Conservation (phyloP, 1,284 basidiomycete species). For the Microbotryum saponariae region DNA sequence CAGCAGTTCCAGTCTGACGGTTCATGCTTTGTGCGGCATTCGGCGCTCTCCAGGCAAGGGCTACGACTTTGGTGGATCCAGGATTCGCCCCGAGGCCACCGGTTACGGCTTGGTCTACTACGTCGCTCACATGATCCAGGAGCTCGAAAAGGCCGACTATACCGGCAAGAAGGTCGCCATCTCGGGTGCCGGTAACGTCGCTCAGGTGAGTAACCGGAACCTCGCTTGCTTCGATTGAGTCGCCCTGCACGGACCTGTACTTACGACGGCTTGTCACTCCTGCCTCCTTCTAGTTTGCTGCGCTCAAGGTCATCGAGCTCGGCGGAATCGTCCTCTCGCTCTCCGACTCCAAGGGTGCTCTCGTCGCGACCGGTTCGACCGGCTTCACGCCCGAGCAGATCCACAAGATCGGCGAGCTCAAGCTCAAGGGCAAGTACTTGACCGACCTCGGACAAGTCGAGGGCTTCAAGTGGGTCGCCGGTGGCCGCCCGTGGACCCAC, state of each 20-base stretch:
- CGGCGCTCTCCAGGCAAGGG: slow-evolving; percentile 53
- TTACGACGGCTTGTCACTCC: slow-evolving; percentile 46
- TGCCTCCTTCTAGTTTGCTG: slow-evolving; percentile 69
- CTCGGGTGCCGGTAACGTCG: slow-evolving; percentile 48
- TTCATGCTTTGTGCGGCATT: not conserved
- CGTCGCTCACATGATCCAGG: slow-evolving; percentile 21
- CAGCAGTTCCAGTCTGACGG: not conserved
- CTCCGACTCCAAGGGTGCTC: slow-evolving; percentile 66
- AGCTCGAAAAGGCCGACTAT: slow-evolving; percentile 39
- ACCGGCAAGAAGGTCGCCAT: slow-evolving; percentile 58
- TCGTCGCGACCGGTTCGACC: slow-evolving; percentile 51
- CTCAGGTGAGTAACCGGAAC: slow-evolving; percentile 17
- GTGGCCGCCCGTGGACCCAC: slow-evolving; percentile 65
- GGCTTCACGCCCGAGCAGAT: slow-evolving; percentile 58
- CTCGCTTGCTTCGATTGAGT: no score
- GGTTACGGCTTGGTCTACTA: slow-evolving; percentile 72
- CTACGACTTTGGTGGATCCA: slow-evolving; percentile 61
- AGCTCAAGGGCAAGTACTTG: slow-evolving; percentile 57
- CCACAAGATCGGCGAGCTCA: slow-evolving; percentile 54
- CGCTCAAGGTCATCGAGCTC: slow-evolving; percentile 70
- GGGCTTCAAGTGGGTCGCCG: slow-evolving; percentile 60
- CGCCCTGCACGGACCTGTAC: not conserved
- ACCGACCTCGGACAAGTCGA: slow-evolving; percentile 47
- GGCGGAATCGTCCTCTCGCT: slow-evolving; percentile 67
- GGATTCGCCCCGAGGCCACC: slow-evolving; percentile 56